Percentiles rank a stretch among this genome's conserved stretches.
phyloP scores from a whole-genome alignment of 495 filamentous ascomycete species.

The Hyaloscypha finlandica region DNA sequence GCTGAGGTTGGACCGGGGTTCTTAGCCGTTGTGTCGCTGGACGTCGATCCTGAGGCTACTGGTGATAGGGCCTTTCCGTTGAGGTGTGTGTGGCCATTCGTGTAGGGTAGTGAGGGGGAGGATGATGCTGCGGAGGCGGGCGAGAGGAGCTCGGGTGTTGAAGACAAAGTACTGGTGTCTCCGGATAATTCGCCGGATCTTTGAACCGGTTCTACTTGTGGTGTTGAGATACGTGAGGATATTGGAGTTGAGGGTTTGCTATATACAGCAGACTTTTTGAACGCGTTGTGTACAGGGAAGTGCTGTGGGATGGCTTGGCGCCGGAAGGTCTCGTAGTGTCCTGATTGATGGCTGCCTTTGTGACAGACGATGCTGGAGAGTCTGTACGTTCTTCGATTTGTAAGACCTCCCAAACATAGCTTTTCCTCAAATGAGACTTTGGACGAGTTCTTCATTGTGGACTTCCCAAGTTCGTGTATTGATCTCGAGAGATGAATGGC shows the following conservation, averaged over 20 bases:
- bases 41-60: conserved; percentile 4
- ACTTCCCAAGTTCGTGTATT: conserved; percentile 72
- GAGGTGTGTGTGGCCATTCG: conserved; percentile 18
- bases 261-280: conserved; percentile 69
- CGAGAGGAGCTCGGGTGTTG: conserved; percentile 42
- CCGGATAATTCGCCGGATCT: conserved; percentile 27
- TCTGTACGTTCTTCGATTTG: conserved; percentile 77
- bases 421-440: conserved; percentile 90
- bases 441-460: conserved; percentile 88
- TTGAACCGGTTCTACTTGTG: conserved; percentile 33
- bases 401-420: conserved; percentile 75
- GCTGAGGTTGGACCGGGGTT: conserved; percentile 24
- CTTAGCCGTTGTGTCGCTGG: conserved; percentile 14
- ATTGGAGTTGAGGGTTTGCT: conserved; percentile 51
- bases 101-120: conserved; percentile 26
- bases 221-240: conserved; percentile 41
- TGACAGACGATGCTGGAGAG: conserved; percentile 88
- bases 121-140: conserved; percentile 31
- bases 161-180: conserved; percentile 39
- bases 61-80: conserved; percentile 12
- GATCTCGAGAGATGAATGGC: conserved; percentile 91
- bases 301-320: conserved; percentile 78
- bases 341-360: conserved; percentile 93
- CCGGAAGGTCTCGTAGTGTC: conserved; percentile 96
- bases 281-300: conserved; percentile 78